Evolutionary conservation across 495 filamentous ascomycete species (phyloP), one percentile per base, ranked within the genome.

Genomic region (Penicillium riverlandense): DNA sequence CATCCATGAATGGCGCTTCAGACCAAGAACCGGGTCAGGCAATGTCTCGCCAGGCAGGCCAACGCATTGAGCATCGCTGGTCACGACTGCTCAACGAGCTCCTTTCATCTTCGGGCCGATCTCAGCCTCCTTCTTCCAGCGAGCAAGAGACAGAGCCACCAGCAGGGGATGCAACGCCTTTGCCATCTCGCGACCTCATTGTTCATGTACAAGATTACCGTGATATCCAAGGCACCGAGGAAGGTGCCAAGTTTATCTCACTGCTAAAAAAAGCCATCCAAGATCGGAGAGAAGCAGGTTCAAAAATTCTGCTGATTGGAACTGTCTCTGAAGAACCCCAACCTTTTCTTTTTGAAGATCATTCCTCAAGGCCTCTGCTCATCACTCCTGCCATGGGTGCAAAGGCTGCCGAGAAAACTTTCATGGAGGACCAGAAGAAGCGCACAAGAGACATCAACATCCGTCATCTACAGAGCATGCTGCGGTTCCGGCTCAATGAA

Each of bases 171-270:
- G 31, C 29, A 15, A 50, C 53, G n/a, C 43, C 45, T 34, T 41
- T 38, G n/a, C 50, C 57, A 14, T 29, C 51, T 29, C 57, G 58
- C 33, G 72, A 66, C 33, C 57, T 72, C n/a, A 87, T 96, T 45
- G 66, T 98, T 8, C 84, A 89, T 38, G 62, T 97, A 8, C 78
- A 83, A 51, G 90, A 96, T 56, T 88, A 88, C 54, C 78, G 79
- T 22, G 85, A 92, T 35, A 70, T 96, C 10, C 76, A 73, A 50
- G 66, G 68, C 41, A 80, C 84, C 1, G 55, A 69, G 8, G 75
- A 81, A 13, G 84, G 86, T n/a, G 58, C 74, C 1, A 72, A 69
- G 28, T 70, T 92, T 15, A 58, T 96, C 5, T 57, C 54, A 16
- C 77, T 80, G 37, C 63, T 98, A 8, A 79, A 84, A 37, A 73